Evolutionary conservation across 306 rosid genomes (phyloP), one percentile per base, ranked within the genome.

Genomic region (Mimosa pudica): DNA sequence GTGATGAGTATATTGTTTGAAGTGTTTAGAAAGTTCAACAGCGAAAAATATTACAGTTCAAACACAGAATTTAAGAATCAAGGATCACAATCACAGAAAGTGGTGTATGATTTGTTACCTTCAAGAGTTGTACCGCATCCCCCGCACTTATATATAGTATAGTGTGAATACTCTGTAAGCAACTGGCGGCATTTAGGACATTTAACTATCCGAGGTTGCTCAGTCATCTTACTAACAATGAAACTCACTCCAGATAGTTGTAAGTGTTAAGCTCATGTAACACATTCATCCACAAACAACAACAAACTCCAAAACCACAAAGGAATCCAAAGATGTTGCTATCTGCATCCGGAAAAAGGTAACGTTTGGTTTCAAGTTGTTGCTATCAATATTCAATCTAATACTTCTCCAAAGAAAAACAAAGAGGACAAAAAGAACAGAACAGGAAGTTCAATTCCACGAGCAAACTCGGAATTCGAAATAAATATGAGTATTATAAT

Each of bases 101-200:
- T 55, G 51, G 32, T 4, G 33, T 24, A 24, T 84, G 72, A 70
- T 11, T 46, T 11, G 65, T 90, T 78, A 96, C 99, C 99, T 91
- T 81, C 79, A 71, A 96, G 99, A 54, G 77, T 71, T 51, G 93
- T 73, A 49, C 83, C 85, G 70, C 99, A 96, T 88, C 90, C 94
- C 67, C 99, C 99, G 44, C 99, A 96, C 88, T 64, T 80, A 86
- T 93, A 96, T 32, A 96, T 81, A 75, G 75, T 81, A 82, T 75
- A 76, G 48, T 82, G 84, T 18, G 91, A 77, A 85, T 81, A 74
- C 86, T 96, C 99, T 38, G 81, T 84, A 70, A 93, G 98, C 86
- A 93, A 79, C 45, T 2, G 30, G 16, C 68, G 49, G 74, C 99
- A 96, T 79, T 90, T 90, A 2, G 99, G 98, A 85, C 99, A 96